These are phyloP conservation scores for Penicillium sp. DNA, from an alignment of 2,329 filamentous ascomycete species.

Conservation along the genomic window DNA sequence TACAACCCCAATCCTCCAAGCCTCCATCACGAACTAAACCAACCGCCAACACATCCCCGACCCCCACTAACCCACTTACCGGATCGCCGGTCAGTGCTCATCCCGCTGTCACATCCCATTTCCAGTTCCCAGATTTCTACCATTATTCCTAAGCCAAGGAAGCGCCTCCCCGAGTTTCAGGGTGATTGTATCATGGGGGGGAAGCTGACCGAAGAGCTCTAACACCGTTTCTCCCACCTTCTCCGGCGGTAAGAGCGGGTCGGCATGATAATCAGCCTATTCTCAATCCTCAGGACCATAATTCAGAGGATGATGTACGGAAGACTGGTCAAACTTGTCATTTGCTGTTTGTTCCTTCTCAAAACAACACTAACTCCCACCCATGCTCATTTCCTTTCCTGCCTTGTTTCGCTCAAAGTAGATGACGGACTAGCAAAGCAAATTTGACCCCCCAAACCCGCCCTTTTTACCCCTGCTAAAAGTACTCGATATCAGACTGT, in stretches of 20 bases:
- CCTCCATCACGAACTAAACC: constrained; percentile 2
- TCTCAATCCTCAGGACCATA: background rate
- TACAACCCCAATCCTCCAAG: background rate
- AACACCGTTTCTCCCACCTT: background rate
- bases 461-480: background rate
- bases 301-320: background rate
- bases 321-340: background rate
- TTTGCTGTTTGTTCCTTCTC: background rate
- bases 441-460: background rate
- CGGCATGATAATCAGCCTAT: constrained; percentile 13
- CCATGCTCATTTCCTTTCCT: background rate
- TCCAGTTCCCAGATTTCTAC: background rate
- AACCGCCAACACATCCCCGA: constrained; percentile 7
- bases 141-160: constrained; percentile 7
- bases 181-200: constrained; percentile 26
- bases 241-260: constrained; percentile 21
- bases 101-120: constrained; percentile 31
- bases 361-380: constrained; percentile 1
- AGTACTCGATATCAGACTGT: background rate
- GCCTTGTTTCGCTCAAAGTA: background rate
- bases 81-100: constrained; percentile 19
- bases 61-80: constrained; percentile 14
- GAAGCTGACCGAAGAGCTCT: constrained; percentile 22
- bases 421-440: background rate
- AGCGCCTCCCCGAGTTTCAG: constrained; percentile 31